These are phyloP conservation scores for Komagataella ulmi DNA, from an alignment of 805 yeast genomes.

Conservation along the genomic window DNA sequence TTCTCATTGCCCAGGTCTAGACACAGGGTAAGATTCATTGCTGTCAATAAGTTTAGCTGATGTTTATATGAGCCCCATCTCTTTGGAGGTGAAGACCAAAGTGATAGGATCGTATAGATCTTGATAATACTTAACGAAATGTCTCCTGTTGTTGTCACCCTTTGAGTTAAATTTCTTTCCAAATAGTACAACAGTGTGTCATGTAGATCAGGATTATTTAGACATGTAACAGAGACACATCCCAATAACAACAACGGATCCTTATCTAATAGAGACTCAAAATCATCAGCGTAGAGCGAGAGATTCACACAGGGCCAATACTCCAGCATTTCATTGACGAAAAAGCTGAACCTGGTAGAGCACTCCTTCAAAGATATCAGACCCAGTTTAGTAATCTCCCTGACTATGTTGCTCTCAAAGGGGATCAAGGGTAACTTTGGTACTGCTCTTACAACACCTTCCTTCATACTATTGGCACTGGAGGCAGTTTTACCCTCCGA, in stretches of 20 bases:
- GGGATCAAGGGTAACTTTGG: slow-evolving; percentile 23
- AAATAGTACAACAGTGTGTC: slow-evolving; percentile 28
- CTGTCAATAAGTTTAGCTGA: slow-evolving; percentile 33
- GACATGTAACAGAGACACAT: slow-evolving; percentile 31
- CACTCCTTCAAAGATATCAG: slow-evolving; percentile 22
- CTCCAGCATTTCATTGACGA: slow-evolving; percentile 23
- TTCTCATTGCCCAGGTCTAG: slow-evolving; percentile 30
- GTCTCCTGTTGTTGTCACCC: slow-evolving; percentile 28
- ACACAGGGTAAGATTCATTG: slow-evolving; percentile 30
- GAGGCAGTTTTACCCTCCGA: slow-evolving; percentile 11
- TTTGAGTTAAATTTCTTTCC: slow-evolving; percentile 29
- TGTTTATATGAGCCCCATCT: slow-evolving; percentile 39
- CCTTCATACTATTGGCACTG: slow-evolving; percentile 22
- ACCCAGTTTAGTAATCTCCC: slow-evolving; percentile 22
- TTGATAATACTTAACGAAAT: slow-evolving; percentile 27
- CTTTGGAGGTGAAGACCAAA: slow-evolving; percentile 42
- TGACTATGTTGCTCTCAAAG: slow-evolving; percentile 20
- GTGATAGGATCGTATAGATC: slow-evolving; percentile 28
- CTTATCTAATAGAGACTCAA: slow-evolving; percentile 24
- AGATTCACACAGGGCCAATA: slow-evolving; percentile 30
- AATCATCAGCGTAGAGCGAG: slow-evolving; percentile 21
- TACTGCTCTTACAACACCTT: slow-evolving; percentile 17
- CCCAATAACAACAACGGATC: slow-evolving; percentile 29
- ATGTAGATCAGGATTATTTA: slow-evolving; percentile 29
- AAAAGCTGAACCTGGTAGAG: slow-evolving; percentile 18